phyloP scores from a whole-genome alignment of 1,284 basidiomycete species.

The Apiotrichum mycotoxinovorans region DNA sequence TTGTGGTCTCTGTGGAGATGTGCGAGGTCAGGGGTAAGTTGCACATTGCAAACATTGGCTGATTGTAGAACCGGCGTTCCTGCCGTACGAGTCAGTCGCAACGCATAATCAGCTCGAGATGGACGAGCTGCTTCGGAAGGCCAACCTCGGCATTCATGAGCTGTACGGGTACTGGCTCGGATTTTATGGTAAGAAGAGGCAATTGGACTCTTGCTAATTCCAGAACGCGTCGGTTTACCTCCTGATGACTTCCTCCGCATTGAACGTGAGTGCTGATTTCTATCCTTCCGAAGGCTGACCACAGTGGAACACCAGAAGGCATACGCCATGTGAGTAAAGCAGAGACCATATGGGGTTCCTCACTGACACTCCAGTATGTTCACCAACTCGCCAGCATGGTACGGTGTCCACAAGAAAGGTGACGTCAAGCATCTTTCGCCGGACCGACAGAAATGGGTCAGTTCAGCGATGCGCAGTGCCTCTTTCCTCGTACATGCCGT shows the following conservation, averaged over 20 bases:
- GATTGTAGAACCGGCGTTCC: conserved; percentile 7
- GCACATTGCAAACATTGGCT: not conserved
- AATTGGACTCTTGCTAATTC: not conserved
- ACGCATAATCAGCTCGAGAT: conserved; percentile 12
- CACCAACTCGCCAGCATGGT: conserved; percentile 15
- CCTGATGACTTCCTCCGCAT: conserved; percentile 25
- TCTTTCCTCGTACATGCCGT: conserved; percentile 13
- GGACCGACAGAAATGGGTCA: conserved; percentile 14
- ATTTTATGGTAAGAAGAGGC: conserved; percentile 16
- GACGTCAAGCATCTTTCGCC: conserved; percentile 13
- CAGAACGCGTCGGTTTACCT: conserved; percentile 1
- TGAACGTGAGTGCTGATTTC: conserved; percentile 20
- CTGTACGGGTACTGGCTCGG: conserved; percentile 24
- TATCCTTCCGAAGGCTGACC: not conserved
- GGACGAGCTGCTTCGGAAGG: conserved; percentile 21
- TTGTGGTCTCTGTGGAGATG: conserved; percentile 30
- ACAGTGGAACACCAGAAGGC: conserved; percentile 14
- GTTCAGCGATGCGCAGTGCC: conserved; percentile 8
- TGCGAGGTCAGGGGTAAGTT: conserved; percentile 12
- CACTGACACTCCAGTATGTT: conserved; percentile 9
- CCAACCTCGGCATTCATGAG: conserved; percentile 18
- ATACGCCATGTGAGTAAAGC: conserved; percentile 9
- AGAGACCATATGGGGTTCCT: not conserved
- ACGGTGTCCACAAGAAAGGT: conserved; percentile 12
- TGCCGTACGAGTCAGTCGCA: conserved; percentile 13